Percentiles rank a stretch among this genome's conserved stretches.
Evolutionary conservation across 768 basidiomycete genomes (phyloP).

Genomic region (Tylopilus subfusipes): DNA sequence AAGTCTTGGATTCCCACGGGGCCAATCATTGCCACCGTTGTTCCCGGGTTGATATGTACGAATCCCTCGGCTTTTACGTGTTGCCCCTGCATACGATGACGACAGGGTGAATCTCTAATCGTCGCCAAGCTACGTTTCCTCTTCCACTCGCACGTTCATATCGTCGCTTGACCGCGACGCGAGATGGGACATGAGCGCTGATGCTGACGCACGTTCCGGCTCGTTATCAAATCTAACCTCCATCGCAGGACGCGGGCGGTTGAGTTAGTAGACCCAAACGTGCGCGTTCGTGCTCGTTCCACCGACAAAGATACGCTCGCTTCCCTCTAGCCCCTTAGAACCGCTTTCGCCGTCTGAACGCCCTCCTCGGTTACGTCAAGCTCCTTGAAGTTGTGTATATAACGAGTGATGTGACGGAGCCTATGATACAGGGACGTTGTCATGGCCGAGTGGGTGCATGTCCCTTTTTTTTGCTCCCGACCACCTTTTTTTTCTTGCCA

Average conservation of each 20-base stretch:
- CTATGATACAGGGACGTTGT: neutral
- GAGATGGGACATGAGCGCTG: constrained; percentile 1
- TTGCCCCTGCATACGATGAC: neutral
- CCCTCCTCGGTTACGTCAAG: neutral
- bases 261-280: neutral
- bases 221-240: neutral
- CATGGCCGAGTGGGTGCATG: neutral
- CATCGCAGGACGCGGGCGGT: neutral
- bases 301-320: neutral
- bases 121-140: neutral
- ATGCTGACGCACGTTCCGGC: neutral
- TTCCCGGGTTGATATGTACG: neutral
- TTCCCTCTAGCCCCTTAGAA: neutral
- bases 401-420: neutral
- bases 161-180: constrained; percentile 1
- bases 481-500: neutral
- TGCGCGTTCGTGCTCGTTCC: neutral
- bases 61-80: neutral
- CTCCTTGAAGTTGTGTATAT: neutral
- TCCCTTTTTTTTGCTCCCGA: neutral
- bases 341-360: neutral
- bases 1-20: neutral
- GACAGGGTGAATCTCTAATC: neutral
- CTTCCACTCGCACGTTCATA: neutral
- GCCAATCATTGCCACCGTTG: neutral